Evolutionary conservation across 805 yeast species (phyloP), one percentile per base, ranked within the genome.

Genomic region (Jamesozyma piceae): DNA sequence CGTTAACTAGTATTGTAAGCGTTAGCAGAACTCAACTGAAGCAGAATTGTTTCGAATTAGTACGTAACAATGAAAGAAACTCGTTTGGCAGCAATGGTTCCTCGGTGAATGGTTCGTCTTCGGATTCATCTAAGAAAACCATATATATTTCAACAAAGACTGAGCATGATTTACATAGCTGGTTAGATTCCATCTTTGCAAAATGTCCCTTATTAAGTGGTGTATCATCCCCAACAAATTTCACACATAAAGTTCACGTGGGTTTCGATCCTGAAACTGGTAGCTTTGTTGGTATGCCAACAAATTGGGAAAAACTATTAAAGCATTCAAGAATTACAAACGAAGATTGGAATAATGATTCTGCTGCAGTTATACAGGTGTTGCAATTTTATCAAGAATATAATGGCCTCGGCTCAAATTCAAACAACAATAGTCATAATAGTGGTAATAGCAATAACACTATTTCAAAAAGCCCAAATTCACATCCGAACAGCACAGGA

Each of bases 281-380:
- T 10, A 82, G 82, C 37, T 89, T 83, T 62, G 87, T 94, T 1
- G 98, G 97, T 4, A 73, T 92, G 50, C 99, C 98, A 2, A 80
- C 80, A 13, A 92, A 87, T 51, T 92, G 98, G 98, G 90, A 87
- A 50, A 75, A 80, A 50, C 69, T 89, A 35, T 72, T 92, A 37
- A 75, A 81, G 38, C 88, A 88, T 19, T 84, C 92, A 43, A 90
- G 95, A 43, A 88, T 92, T 50, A 84, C 96, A 3, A 80, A 79
- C 46, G 90, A 82, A 52, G 99, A 92, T 57, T 92, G 89, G 74
- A 78, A 82, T 55, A 85, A 83, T 50, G 89, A 92, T 61, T 97
- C 98, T 0, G 89, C 86, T 55, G 97, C 96, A 0, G 96, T 92
- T 18, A 83, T 84, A 66, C 95, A 87, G 57, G 94, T 86, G 29